Conservation (phyloP, 495 filamentous ascomycete species). For the Aspergillus asperescens region DNA sequence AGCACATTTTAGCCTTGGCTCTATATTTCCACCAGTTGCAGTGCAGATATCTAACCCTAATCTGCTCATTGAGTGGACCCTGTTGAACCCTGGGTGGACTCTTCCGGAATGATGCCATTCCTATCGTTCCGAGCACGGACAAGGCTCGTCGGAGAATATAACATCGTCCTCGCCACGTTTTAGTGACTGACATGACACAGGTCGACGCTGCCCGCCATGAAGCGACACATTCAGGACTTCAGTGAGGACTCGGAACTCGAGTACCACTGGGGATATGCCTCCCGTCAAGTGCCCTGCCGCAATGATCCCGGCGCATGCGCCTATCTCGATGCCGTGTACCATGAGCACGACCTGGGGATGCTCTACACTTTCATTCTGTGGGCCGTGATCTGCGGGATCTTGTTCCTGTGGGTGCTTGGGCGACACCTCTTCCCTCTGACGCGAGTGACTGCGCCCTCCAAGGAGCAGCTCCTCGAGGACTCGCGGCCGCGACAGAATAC, state of each 20-base stretch:
- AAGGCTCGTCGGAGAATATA: too few relatives aligned
- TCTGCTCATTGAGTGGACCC: not conserved
- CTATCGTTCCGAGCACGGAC: too few relatives aligned
- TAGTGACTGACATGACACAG: not conserved
- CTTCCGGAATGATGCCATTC: not conserved
- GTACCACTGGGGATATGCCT: constrained; percentile 58
- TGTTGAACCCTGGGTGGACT: not conserved
- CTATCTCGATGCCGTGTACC: constrained; percentile 59
- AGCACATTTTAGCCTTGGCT: constrained; percentile 19
- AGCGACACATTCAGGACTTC: constrained; percentile 38
- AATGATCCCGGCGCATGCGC: constrained; percentile 57
- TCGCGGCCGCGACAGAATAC: constrained; percentile 9
- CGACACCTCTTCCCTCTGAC: constrained; percentile 16
- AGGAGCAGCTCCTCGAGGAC: constrained; percentile 8
- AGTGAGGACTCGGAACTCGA: constrained; percentile 35
- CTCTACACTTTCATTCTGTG: constrained; percentile 58
- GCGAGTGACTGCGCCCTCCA: constrained; percentile 3
- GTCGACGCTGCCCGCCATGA: not conserved
- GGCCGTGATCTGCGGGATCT: constrained; percentile 47
- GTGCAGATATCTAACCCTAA: not conserved
- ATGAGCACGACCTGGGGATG: constrained; percentile 53
- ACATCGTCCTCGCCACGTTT: not conserved
- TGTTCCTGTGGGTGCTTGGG: constrained; percentile 45
- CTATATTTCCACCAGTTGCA: not conserved
- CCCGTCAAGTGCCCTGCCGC: constrained; percentile 52